Base-by-base conservation (phyloP, 139 green algal genomes). In the Haematococcus sp. region DNA sequence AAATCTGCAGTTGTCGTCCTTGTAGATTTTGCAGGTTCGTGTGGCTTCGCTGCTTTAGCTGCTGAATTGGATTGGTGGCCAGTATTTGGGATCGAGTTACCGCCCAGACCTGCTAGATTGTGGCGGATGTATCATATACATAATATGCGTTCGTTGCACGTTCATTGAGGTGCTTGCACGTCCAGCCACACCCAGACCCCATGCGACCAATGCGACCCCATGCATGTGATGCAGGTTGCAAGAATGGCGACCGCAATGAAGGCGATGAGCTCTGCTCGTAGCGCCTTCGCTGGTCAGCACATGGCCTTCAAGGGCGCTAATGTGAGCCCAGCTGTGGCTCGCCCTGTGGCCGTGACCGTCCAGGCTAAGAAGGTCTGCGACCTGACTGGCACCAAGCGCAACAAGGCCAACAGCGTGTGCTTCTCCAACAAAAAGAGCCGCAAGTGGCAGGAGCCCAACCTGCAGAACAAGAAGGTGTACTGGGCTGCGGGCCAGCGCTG, bases 371-470 rank as follows among this genome's bases (percentile, higher is more conserved):
- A 92, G 65, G 79, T 88, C 60, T 98, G 92, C 78, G 74, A 95
- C 40, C 84, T 97, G 16, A 97, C 95, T 4, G 95, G 94, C 74
- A 95, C 94, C 83, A 95, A 92, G 80, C 85, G 88, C 69, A 99
- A 99, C 91, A 99, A 99, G 80, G 96, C 91, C 33, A 97, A 97
- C 80, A 73, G 80, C 4, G 92, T 99, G 5, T 96, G 90, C 58
- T 99, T 99, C 87, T 98, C 94, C 17, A 95, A 98, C 90, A 97
- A 97, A 84, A 88, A 95, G 66, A 98, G 91, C 86, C 94, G 96
- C 83, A 96, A 96, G 78, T 89, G 94, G 83, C 96, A 99, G 84
- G 78, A 96, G 68, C 85, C 86, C 46, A 99, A 99, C 89, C 86
- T 99, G 71, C 87, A 94, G 78, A 40, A 87, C 43, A 94, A 95